Evolutionary conservation across 169 alveolate genomes (phyloP), one percentile per base, ranked within the genome.

Genomic region (Eimeria falciformis): DNA sequence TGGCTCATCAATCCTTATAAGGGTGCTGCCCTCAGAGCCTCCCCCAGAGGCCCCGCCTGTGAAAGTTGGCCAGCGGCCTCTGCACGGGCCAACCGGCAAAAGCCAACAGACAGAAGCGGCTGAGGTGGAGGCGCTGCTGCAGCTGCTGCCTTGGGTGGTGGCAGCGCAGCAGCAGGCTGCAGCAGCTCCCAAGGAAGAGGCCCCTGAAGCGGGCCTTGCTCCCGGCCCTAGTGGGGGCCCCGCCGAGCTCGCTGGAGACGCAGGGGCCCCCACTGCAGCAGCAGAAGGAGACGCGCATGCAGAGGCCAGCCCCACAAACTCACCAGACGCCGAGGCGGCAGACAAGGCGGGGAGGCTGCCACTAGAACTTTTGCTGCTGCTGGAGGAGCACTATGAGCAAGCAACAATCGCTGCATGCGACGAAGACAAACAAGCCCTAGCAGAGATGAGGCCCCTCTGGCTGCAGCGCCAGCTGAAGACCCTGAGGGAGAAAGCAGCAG

Each of bases 121-220:
- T 7, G 81, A 68, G 53, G 12, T 68, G 23, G 81, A 68, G 47
- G 50, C 29, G 81, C 81, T 68, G 81, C 81, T 68, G 23, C 81
- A 68, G 81, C 81, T 27, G 47, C 81, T 68, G 5, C 47, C 81
- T 23, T 68, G 81, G 81, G 81, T 21, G 53, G n/a, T 50, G 62
- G n/a, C 62, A 14, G n/a, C 7, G 62, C 81, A 68, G 81, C 81
- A 25, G 81, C 81, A 68, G 81, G 29, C 12, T 11, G 12, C 81
- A 7, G 81, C 29, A 62, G 46, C n/a, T n/a, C 50, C 29, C n/a
- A n/a, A n/a, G n/a, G n/a, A n/a, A n/a, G n/a, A n/a, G n/a, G n/a
- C n/a, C n/a, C n/a, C n/a, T n/a, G 62, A 50, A 50, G 14, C 62
- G 14, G 62, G n/a, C 14, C 62, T 50, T 50, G 62, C n/a, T 7